phyloP scores from a whole-genome alignment of 1,284 basidiomycete genomes.

The Ceratobasidium sp. region DNA sequence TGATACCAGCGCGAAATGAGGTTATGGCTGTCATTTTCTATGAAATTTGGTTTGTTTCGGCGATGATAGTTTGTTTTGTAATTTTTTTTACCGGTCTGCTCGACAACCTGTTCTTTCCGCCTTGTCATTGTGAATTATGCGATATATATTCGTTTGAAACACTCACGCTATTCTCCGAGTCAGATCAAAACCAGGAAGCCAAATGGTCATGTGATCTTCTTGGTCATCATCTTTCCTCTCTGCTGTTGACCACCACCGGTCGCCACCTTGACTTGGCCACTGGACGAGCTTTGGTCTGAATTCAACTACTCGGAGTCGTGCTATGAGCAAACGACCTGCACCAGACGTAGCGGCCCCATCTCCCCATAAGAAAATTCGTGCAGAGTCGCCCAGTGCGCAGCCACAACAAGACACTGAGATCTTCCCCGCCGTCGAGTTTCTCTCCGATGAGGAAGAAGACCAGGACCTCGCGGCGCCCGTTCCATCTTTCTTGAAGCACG shows the following conservation, averaged over 20 bases:
- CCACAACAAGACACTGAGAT: constrained; percentile 35
- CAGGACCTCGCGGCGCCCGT: constrained; percentile 28
- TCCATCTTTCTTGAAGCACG: constrained; percentile 19
- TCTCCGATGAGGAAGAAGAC: constrained; percentile 38
- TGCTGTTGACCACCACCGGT: constrained; percentile 29
- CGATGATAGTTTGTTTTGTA: not conserved
- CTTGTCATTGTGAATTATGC: constrained; percentile 18
- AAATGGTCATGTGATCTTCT: constrained; percentile 18
- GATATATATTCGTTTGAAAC: constrained; percentile 2
- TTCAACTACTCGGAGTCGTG: not conserved
- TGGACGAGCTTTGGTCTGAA: constrained; percentile 22
- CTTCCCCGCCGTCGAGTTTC: constrained; percentile 41
- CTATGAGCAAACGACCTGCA: constrained; percentile 31
- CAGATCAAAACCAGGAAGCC: not conserved
- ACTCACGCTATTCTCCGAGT: not conserved
- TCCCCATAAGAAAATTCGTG: constrained; percentile 33
- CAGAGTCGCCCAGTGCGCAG: constrained; percentile 32
- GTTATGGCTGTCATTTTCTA: not conserved
- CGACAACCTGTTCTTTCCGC: not conserved
- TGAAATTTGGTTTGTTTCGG: not conserved
- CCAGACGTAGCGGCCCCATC: constrained; percentile 1
- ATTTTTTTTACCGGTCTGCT: not conserved
- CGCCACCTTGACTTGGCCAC: constrained; percentile 27
- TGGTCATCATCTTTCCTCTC: not conserved
- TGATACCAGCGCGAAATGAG: not conserved